A percentile compares a stretch with the other conserved stretches of the same genome.
phyloP scores from a whole-genome alignment of 2,329 filamentous ascomycete genomes.

The Alternaria sp. region DNA sequence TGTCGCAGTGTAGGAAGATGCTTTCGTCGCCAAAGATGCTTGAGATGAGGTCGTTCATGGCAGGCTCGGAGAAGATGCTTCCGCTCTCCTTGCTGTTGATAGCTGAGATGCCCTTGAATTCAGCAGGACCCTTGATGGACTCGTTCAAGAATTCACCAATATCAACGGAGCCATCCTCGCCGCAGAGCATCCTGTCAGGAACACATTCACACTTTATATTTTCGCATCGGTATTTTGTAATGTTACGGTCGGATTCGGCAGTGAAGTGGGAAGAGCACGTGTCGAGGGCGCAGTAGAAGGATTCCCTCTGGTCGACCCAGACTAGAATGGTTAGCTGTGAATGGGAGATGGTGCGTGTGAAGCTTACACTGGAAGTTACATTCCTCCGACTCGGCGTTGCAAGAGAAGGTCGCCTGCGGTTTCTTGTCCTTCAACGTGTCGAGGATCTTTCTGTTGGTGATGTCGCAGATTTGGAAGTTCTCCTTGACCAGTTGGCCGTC shows the following conservation, averaged over 20 bases:
- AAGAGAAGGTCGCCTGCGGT: conserved; percentile 94
- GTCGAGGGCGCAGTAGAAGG: conserved; percentile 92
- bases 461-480: conserved; percentile 97
- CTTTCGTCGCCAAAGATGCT: conserved; percentile 90
- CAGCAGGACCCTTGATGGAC: conserved; percentile 84
- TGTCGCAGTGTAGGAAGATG: conserved; percentile 81
- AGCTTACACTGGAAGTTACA: conserved; percentile 93
- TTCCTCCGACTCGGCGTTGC: conserved; percentile 74
- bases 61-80: conserved; percentile 88
- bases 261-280: conserved; percentile 78
- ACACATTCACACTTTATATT: conserved; percentile 88
- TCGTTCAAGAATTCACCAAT: conserved; percentile 86
- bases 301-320: conserved; percentile 93
- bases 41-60: conserved; percentile 90
- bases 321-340: conserved; percentile 62
- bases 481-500: conserved; percentile 89
- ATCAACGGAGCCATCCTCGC: conserved; percentile 88
- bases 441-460: conserved; percentile 94
- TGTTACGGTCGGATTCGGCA: conserved; percentile 75
- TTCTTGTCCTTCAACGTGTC: conserved; percentile 83
- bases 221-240: conserved; percentile 83
- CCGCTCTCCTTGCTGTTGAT: conserved; percentile 68
- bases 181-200: conserved; percentile 90
- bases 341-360: neutral
- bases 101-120: conserved; percentile 74